A percentile compares a stretch with the other conserved stretches of the same genome.
Conservation (phyloP, 306 rosid genomes). For the Acacia crassicarpa region DNA sequence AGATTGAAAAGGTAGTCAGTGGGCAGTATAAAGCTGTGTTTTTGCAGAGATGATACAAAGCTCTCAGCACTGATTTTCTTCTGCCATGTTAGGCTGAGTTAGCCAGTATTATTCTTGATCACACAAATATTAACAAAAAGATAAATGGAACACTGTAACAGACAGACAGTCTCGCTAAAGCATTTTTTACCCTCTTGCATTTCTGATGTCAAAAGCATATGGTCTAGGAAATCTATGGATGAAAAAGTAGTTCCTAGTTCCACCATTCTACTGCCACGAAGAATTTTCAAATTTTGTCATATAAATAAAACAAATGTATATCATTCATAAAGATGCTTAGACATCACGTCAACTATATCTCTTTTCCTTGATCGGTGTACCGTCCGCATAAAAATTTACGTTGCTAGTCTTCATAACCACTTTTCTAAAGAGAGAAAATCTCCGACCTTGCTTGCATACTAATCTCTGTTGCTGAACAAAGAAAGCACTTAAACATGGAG, state of each 20-base stretch:
- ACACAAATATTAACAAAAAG: background rate
- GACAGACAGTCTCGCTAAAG: background rate
- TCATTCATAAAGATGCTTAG: background rate
- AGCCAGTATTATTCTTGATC: no score
- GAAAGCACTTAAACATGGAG: conserved; percentile 14
- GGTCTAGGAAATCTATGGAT: background rate
- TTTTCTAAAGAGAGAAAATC: background rate
- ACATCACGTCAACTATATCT: background rate
- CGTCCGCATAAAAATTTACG: conserved; percentile 2
- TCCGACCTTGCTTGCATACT: background rate
- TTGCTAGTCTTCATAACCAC: background rate
- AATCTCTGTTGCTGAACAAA: background rate
- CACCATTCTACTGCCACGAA: no score
- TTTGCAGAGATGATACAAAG: background rate
- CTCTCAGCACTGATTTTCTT: background rate
- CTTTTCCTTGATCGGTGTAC: background rate
- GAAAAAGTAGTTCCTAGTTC: background rate
- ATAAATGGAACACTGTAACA: background rate
- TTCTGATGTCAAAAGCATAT: conserved; percentile 2
- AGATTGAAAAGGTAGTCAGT: background rate
- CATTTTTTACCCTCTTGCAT: background rate
- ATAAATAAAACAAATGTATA: background rate
- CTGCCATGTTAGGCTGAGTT: background rate
- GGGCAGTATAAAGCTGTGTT: background rate
- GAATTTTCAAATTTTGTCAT: background rate